Evolutionary conservation across 306 rosid genomes (phyloP).

Genomic region (Malus orientalis): DNA sequence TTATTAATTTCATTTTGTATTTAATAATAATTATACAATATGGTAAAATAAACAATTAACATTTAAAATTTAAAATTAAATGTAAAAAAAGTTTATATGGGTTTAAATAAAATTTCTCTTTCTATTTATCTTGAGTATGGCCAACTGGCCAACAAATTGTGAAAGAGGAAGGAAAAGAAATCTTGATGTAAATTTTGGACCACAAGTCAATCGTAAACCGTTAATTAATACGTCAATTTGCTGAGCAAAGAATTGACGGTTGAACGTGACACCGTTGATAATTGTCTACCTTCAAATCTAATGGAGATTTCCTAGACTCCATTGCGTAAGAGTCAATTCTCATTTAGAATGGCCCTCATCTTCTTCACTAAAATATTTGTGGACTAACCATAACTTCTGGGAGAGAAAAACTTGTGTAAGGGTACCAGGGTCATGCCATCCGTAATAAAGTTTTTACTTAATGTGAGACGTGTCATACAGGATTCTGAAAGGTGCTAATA

Average conservation of each 20-base stretch:
- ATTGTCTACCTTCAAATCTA: conserved; percentile 8
- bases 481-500: too few species aligned
- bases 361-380: not conserved
- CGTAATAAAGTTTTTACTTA: too few species aligned
- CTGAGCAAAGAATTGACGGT: not conserved
- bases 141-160: not conserved
- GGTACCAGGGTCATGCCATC: not conserved
- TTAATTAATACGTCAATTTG: conserved; percentile 6
- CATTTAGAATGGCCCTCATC: not conserved
- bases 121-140: not conserved
- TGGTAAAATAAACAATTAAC: too few species aligned
- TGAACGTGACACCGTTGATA: conserved; percentile 15
- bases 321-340: not conserved
- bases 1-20: too few species aligned
- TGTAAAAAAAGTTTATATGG: too few species aligned
- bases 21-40: too few species aligned
- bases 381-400: not conserved
- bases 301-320: not conserved
- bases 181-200: conserved; percentile 14
- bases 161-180: not conserved
- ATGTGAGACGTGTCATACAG: not conserved
- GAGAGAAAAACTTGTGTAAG: not conserved
- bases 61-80: too few species aligned
- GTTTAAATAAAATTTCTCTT: too few species aligned
- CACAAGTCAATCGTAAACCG: conserved; percentile 10